These are phyloP conservation scores for Logfia minima DNA, from an alignment of 129 eudicot genomes.

Conservation along the genomic window DNA sequence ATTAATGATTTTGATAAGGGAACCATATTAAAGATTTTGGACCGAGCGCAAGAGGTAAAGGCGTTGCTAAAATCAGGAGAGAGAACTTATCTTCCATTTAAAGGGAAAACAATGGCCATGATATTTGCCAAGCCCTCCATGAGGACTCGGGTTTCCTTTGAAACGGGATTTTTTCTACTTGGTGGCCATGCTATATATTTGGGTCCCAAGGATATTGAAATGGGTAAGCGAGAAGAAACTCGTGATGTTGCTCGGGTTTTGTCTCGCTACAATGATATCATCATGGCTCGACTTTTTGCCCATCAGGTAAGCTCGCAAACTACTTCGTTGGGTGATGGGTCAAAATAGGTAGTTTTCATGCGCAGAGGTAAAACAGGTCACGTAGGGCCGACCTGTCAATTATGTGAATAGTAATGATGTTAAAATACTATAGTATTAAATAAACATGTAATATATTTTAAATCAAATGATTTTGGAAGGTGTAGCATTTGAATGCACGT, in stretches of 20 bases:
- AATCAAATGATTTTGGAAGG: too few relatives aligned
- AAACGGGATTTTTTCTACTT: conserved; percentile 82
- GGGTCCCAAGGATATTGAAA: conserved; percentile 95
- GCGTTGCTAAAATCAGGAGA: conserved; percentile 85
- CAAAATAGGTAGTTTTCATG: neutral
- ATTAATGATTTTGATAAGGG: conserved; percentile 74
- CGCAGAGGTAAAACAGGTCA: neutral
- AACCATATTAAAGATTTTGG: conserved; percentile 74
- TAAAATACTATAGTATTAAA: too few relatives aligned
- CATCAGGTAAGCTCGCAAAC: conserved; percentile 85
- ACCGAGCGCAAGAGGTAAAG: conserved; percentile 82
- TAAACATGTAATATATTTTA: too few relatives aligned
- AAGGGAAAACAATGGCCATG: conserved; percentile 97
- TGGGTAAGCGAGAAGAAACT: conserved; percentile 99
- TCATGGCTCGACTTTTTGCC: conserved; percentile 98
- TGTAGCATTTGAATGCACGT: too few relatives aligned
- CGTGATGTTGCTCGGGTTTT: conserved; percentile 96
- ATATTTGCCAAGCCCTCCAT: conserved; percentile 98
- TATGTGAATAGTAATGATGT: too few relatives aligned
- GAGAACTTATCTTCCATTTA: conserved; percentile 78
- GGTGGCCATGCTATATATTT: conserved; percentile 96
- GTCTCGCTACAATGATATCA: conserved; percentile 88
- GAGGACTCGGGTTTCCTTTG: conserved; percentile 97
- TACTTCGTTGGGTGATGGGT: neutral
- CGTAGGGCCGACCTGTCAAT: too few relatives aligned